Evolutionary conservation across 2,329 filamentous ascomycete genomes (phyloP), one percentile per base, ranked within the genome.

Genomic region (Pseudocercospora vitis): DNA sequence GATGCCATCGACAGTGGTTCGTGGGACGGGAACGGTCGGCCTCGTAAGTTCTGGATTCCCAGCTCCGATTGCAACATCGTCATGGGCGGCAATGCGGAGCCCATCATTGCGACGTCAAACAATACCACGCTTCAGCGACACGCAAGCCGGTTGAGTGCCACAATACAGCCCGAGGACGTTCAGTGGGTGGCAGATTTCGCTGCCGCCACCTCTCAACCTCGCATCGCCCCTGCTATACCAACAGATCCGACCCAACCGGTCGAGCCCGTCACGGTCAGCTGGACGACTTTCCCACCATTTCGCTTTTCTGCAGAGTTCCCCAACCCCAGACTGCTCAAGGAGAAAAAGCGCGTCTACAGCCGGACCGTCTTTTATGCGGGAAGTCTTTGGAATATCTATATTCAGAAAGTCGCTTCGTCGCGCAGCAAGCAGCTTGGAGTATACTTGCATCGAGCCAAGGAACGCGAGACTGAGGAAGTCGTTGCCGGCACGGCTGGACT

Each of bases 341-440:
- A 82, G 63, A 81, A 80, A 69, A 82, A 82, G 64, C 72, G 80
- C 0, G 77, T 82, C 7, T 83, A 83, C 63, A 80, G 77, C 8
- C 75, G 79, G 26, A 83, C 80, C 2, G 78, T 83, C 4, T 82
- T 81, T 61, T 83, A 83, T 55, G 80, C 80, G 3, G 81, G 81
- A 2, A 78, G 75, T 14, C 68, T 81, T 12, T 83, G 81, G 81
- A 83, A 83, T 59, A 78, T 83, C n/a, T 83, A 83, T 64, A 81
- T 83, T 8, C 81, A 83, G 60, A 81, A 82, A 55, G 77, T 82
- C 2, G 74, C 77, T 7, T 79, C 77, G 0, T 73, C 74, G 1
- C 81, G 81, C 58, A 79, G 75, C 49, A 77, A 79, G 8, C 80
- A 83, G 60, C 71, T 83, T 1, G 81, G 80, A 11, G 80, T 83